Evolutionary conservation across 192 early-diverging fungal genomes (phyloP), one percentile per base, ranked within the genome.

Genomic region (Chytriomyces confervae): DNA sequence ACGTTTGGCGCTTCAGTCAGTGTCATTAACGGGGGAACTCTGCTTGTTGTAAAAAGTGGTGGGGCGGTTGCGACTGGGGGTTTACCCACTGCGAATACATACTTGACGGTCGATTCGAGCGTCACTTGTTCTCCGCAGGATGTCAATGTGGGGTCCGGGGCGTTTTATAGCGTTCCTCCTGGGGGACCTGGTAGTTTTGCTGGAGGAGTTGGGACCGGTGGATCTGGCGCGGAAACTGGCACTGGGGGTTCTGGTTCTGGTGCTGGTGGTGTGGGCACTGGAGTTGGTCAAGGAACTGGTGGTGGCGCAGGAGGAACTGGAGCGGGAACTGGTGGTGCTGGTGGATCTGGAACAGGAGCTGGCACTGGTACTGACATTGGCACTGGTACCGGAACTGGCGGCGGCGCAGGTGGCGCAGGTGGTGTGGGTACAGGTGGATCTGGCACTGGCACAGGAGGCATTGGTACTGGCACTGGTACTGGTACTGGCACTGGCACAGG

Each of bases 101-200:
- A 75, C 61, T 13, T 47, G 24, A 23, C 23, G 8, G 50, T 11
- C 7, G 43, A 57, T 20, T 57, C 20, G 16, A 57, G 10, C 9
- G 74, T 64, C 16, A 51, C 46, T 6, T 76, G 74, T 43, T 64
- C 62, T 44, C 16, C 44, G 45, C 63, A 13, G 13, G 64, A 66
- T 27, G 24, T 44, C n/a, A 74, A 74, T 62, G 45, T 45, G 16
- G 72, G 72, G 43, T 16, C 9, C 3, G 74, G 74, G 16, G 24
- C 49, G 10, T 76, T 76, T 48, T 76, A 66, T 44, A 64, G 74
- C 7, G 50, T 76, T 47, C 74, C 64, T 9, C 62, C 48, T 20
- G 6, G 10, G 16, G 74, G 74, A 13, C 74, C 74, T 18, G 61
- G 50, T 10, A 76, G 45, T 51, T 43, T n/a, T 10, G 44, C 62